A percentile compares a stretch with the other conserved stretches of the same genome.
Conservation (phyloP, 768 basidiomycete species). For the Boletus sp. region DNA sequence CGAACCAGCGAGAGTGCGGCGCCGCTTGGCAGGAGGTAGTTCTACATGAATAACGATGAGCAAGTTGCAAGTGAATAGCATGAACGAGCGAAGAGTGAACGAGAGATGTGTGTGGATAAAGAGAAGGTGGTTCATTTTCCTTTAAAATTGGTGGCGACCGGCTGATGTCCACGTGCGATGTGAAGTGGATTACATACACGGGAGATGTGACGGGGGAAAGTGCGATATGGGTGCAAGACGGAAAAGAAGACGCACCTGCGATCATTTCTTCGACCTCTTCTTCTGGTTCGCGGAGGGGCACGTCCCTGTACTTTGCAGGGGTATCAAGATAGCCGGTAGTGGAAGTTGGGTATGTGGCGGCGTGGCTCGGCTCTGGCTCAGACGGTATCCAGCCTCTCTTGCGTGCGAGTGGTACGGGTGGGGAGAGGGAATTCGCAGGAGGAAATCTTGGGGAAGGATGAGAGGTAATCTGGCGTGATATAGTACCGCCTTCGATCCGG, state of each 20-base stretch:
- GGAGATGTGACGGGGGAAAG: constrained; percentile 6
- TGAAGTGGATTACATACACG: constrained; percentile 24
- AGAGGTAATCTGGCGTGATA: constrained; percentile 19
- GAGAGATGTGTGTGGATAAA: constrained; percentile 9
- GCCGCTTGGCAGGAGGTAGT: constrained; percentile 73
- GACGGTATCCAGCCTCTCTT: constrained; percentile 78
- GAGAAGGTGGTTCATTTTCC: constrained; percentile 16
- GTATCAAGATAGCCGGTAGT: constrained; percentile 69
- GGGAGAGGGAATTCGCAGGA: constrained; percentile 24
- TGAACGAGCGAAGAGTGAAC: constrained; percentile 21
- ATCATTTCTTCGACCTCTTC: constrained; percentile 47
- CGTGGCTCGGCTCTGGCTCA: constrained; percentile 52
- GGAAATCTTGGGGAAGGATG: constrained; percentile 19
- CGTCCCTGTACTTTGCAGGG: constrained; percentile 57
- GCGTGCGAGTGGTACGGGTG: constrained; percentile 42
- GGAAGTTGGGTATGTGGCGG: constrained; percentile 50
- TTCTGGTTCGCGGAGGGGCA: constrained; percentile 30
- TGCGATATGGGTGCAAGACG: constrained; percentile 25
- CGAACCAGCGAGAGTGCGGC: constrained; percentile 77
- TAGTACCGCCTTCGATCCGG: constrained; percentile 28
- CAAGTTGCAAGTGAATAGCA: constrained; percentile 37
- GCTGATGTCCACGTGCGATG: constrained; percentile 15
- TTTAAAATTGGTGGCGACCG: constrained; percentile 9
- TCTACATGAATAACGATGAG: constrained; percentile 61
- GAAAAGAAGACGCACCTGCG: constrained; percentile 38